Percentiles rank a stretch among this genome's conserved stretches.
Conservation (phyloP, 164 flowering plant genomes). For the Liriodendron chinense region DNA sequence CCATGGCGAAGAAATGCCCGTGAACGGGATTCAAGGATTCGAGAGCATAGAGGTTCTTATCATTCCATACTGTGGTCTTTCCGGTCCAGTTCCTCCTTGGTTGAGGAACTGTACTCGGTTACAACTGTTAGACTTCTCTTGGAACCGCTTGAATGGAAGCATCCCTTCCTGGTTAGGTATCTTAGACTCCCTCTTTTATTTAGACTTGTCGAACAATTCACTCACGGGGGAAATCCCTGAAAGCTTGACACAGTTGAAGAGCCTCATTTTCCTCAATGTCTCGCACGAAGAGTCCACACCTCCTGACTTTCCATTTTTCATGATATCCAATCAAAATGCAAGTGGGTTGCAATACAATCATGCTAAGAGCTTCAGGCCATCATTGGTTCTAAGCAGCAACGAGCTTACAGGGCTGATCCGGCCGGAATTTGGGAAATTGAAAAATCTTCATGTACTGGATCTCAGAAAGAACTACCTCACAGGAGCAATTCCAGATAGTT, state of each 20-base stretch:
- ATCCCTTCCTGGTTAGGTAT: constrained; percentile 45
- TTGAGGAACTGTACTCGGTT: constrained; percentile 22
- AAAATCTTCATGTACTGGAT: constrained; percentile 12
- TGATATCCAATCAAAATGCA: constrained; percentile 22
- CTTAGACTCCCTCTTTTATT: constrained; percentile 15
- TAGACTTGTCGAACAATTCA: constrained; percentile 19
- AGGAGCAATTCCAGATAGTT: constrained; percentile 7
- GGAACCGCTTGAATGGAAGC: constrained; percentile 49
- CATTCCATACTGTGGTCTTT: constrained; percentile 42
- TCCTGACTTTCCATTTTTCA: neutral
- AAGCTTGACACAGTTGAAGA: constrained; percentile 8
- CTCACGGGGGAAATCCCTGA: constrained; percentile 18
- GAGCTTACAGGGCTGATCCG: constrained; percentile 12
- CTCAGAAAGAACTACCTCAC: constrained; percentile 14
- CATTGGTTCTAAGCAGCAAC: constrained; percentile 14
- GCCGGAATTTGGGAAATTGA: constrained; percentile 18
- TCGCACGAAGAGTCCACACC: neutral
- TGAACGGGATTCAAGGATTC: constrained; percentile 35
- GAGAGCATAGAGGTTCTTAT: constrained; percentile 39
- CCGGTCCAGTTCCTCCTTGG: constrained; percentile 15
- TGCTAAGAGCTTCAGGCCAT: constrained; percentile 10
- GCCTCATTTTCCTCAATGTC: neutral
- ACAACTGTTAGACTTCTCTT: constrained; percentile 62
- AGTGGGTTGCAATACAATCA: constrained; percentile 7
- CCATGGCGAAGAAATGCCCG: constrained; percentile 44